phyloP scores from a whole-genome alignment of 208 protist genomes.

The Wallacemonas sp. region DNA sequence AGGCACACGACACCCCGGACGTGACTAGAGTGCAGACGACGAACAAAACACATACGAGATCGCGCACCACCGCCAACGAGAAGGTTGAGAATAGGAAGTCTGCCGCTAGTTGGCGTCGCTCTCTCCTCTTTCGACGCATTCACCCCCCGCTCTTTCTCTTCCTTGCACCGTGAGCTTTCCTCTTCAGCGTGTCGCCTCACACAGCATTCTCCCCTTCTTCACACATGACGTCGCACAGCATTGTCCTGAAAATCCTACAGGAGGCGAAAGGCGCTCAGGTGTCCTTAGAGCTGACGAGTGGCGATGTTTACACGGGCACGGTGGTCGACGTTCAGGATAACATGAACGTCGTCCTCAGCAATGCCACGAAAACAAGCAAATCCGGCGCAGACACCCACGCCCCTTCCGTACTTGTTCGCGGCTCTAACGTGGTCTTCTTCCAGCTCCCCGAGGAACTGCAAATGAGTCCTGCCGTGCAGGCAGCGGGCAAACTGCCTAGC shows the following conservation, averaged over 20 bases:
- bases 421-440: slow-evolving; percentile 91
- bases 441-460: slow-evolving; percentile 90
- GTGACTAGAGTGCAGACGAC: too few species aligned
- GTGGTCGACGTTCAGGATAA: slow-evolving; percentile 88
- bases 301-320: slow-evolving; percentile 89
- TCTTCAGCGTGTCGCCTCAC: too few species aligned
- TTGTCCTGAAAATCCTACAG: slow-evolving; percentile 94
- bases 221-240: slow-evolving; percentile 26
- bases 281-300: slow-evolving; percentile 89
- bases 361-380: slow-evolving; percentile 73
- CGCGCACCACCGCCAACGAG: too few species aligned
- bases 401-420: slow-evolving; percentile 83
- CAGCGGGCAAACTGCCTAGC: slow-evolving; percentile 46
- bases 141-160: neutral
- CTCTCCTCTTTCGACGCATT: too few species aligned
- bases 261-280: slow-evolving; percentile 89
- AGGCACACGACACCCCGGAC: too few species aligned
- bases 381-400: slow-evolving; percentile 59
- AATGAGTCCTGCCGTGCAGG: slow-evolving; percentile 64
- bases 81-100: too few species aligned
- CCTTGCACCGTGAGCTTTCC: neutral
- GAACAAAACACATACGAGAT: too few species aligned
- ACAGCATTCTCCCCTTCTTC: neutral
- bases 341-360: slow-evolving; percentile 89
- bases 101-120: too few species aligned